These are phyloP conservation scores for Reutealis trisperma DNA, from an alignment of 345 rosid genomes.

Conservation along the genomic window DNA sequence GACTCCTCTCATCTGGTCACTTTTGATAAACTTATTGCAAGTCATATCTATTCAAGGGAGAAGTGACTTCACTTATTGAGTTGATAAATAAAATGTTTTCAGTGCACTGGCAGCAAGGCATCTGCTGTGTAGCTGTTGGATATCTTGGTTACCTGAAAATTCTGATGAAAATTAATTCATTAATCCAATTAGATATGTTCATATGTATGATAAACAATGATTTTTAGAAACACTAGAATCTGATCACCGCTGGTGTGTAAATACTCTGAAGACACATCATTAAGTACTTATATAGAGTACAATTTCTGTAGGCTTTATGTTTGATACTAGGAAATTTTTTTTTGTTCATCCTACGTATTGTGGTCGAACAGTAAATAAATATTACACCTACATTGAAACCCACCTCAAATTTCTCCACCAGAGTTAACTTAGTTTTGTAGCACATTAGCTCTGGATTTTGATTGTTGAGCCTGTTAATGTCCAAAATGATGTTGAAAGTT, in stretches of 20 bases:
- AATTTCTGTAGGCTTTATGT: neutral
- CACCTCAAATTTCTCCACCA: neutral
- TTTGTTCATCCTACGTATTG: neutral
- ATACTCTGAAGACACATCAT: neutral
- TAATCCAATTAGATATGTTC: neutral
- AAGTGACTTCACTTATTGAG: neutral
- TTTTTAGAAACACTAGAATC: neutral
- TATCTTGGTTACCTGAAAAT: neutral
- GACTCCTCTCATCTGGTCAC: neutral
- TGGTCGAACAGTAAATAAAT: neutral
- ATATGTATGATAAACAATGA: neutral
- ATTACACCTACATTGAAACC: neutral
- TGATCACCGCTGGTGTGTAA: neutral
- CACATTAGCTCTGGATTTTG: neutral
- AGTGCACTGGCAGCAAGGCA: neutral
- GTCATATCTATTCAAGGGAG: neutral
- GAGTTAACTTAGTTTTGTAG: neutral
- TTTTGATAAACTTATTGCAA: neutral
- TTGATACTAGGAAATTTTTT: neutral
- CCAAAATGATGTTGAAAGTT: neutral
- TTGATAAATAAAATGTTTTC: neutral
- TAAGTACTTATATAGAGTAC: neutral
- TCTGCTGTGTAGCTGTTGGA: neutral
- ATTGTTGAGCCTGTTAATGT: neutral
- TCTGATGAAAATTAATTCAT: neutral